Conservation (phyloP, 352 stramenopile genomes). For the Phytophthora chlamydospora region DNA sequence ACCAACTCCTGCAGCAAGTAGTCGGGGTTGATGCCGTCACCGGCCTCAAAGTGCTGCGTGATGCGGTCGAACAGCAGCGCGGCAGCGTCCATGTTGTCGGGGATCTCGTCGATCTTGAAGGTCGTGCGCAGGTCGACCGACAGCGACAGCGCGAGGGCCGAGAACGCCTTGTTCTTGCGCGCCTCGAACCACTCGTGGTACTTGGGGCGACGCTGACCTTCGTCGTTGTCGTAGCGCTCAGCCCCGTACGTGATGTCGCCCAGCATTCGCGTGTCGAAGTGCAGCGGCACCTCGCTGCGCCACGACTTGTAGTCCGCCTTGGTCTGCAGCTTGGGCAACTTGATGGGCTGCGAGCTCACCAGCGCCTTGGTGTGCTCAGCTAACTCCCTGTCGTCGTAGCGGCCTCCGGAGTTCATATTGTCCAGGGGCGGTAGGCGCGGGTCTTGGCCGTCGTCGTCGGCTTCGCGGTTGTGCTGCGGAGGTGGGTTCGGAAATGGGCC, state of each 20-base stretch:
- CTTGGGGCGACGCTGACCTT: background rate
- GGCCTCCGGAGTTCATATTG: background rate
- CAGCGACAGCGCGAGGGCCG: background rate
- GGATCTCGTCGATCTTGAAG: background rate
- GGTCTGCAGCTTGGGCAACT: background rate
- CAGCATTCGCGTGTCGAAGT: slow-evolving; percentile 4
- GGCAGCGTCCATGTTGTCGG: background rate
- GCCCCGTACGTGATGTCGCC: slow-evolving; percentile 1
- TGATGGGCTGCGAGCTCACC: background rate
- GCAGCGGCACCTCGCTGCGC: slow-evolving; percentile 2
- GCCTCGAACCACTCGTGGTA: slow-evolving; percentile 3
- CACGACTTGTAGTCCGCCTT: slow-evolving; percentile 5
- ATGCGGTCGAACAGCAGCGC: background rate
- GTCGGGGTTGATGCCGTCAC: background rate
- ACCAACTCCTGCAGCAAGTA: background rate
- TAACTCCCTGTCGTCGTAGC: slow-evolving; percentile 7
- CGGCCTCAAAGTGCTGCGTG: background rate
- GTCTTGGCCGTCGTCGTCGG: too few relatives aligned
- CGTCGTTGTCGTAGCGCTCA: background rate
- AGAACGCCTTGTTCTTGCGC: slow-evolving; percentile 12
- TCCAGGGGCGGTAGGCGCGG: too few relatives aligned
- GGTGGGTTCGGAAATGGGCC: too few relatives aligned
- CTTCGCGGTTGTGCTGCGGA: too few relatives aligned
- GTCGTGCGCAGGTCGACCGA: background rate
- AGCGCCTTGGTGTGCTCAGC: background rate